These are phyloP conservation scores for Babesia gibsoni DNA, from an alignment of 169 alveolate species.

Conservation along the genomic window DNA sequence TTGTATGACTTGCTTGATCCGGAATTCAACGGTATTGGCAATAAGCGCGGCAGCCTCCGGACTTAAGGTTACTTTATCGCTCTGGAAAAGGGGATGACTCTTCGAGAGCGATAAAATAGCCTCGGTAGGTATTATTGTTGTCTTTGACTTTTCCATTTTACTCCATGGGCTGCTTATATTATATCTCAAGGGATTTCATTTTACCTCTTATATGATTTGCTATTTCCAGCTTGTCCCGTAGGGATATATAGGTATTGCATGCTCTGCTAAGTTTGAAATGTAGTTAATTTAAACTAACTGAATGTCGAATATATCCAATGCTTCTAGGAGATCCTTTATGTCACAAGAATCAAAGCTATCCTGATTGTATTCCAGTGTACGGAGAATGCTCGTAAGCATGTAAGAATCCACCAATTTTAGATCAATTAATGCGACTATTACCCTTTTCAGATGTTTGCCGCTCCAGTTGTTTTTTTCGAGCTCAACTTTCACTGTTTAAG, in stretches of 20 bases:
- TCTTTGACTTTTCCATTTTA: slow-evolving; percentile 22
- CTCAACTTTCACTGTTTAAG: not conserved
- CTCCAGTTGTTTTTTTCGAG: not conserved
- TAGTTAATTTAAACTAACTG: not conserved
- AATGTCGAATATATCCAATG: not conserved
- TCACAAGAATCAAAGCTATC: not conserved
- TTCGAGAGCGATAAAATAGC: slow-evolving; percentile 47
- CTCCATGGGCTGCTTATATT: not conserved
- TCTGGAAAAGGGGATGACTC: slow-evolving; percentile 61
- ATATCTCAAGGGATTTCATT: not conserved
- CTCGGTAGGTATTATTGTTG: slow-evolving; percentile 45
- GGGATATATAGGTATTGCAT: not conserved
- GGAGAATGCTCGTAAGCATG: not conserved
- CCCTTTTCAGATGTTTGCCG: not conserved
- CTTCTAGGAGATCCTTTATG: not conserved
- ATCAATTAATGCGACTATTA: not conserved
- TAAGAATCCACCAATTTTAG: not conserved
- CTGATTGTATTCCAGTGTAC: slow-evolving; percentile 20
- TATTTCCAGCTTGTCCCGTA: slow-evolving; percentile 3
- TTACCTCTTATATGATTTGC: not conserved
- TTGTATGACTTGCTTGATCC: slow-evolving; percentile 53
- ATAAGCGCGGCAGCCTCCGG: slow-evolving; percentile 61
- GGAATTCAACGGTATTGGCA: slow-evolving; percentile 61
- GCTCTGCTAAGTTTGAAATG: not conserved
- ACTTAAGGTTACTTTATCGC: slow-evolving; percentile 42